phyloP scores from a whole-genome alignment of 495 filamentous ascomycete genomes.

The Filosporella fistucella region DNA sequence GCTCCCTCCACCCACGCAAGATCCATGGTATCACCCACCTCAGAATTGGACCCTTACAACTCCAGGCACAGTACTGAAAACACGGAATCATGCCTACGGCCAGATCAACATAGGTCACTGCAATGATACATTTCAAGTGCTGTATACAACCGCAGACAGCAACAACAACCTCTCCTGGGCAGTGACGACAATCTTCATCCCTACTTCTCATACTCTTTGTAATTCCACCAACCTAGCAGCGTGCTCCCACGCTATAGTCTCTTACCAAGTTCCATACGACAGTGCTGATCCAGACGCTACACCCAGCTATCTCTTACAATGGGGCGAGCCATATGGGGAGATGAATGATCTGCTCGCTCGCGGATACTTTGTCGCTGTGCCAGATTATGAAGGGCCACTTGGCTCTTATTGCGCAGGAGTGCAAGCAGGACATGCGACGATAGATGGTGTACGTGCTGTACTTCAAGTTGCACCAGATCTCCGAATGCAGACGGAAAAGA shows the following conservation, averaged over 20 bases:
- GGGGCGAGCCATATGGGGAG: conserved; percentile 8
- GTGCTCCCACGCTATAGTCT: conserved; percentile 22
- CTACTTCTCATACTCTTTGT: conserved; percentile 12
- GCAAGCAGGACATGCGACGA: conserved; percentile 37
- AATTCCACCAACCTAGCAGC: neutral
- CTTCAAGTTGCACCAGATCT: conserved; percentile 13
- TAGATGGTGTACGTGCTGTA: conserved; percentile 41
- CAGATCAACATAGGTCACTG: conserved; percentile 20
- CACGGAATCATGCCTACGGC: conserved; percentile 19
- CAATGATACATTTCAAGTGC: conserved; percentile 37
- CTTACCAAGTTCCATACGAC: conserved; percentile 41
- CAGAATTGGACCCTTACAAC: conserved; percentile 27
- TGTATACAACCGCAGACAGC: conserved; percentile 44
- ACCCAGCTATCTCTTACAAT: conserved; percentile 24
- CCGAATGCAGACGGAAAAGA: conserved; percentile 11
- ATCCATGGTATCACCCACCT: conserved; percentile 43
- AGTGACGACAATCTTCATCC: conserved; percentile 45
- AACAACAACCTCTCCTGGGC: conserved; percentile 36
- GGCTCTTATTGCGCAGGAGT: conserved; percentile 36
- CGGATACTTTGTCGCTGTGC: conserved; percentile 42
- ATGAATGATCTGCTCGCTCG: conserved; percentile 30
- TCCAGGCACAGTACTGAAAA: conserved; percentile 37
- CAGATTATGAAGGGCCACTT: conserved; percentile 41
- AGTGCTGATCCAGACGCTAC: conserved; percentile 3
- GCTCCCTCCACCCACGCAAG: conserved; percentile 28